phyloP scores from a whole-genome alignment of 345 rosid genomes.

The Populus pruinosa region DNA sequence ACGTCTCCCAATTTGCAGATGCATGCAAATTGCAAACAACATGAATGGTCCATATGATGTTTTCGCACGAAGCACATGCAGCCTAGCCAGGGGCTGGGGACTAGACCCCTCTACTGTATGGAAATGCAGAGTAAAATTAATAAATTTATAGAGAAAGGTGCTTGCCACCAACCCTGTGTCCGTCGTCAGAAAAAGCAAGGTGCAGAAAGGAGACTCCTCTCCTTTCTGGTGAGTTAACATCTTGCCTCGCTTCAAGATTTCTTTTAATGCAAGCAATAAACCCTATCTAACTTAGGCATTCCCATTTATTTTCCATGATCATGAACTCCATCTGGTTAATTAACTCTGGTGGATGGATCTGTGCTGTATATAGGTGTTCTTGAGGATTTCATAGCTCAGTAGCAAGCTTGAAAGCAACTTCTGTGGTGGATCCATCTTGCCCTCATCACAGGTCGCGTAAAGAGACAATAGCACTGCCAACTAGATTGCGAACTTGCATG shows the following conservation, averaged over 20 bases:
- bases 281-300: slow-evolving; percentile 12
- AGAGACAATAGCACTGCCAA: not conserved
- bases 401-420: not conserved
- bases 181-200: slow-evolving; percentile 2
- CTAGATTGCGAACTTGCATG: not conserved
- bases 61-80: too few relatives aligned
- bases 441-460: not conserved
- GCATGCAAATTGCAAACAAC: too few relatives aligned
- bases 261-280: slow-evolving; percentile 34
- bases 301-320: slow-evolving; percentile 4
- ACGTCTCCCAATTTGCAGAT: too few relatives aligned
- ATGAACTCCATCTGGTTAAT: not conserved
- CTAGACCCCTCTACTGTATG: too few relatives aligned
- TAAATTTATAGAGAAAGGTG: slow-evolving; percentile 5
- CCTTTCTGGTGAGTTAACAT: slow-evolving; percentile 5
- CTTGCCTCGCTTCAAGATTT: slow-evolving; percentile 4
- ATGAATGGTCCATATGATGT: too few relatives aligned
- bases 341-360: not conserved
- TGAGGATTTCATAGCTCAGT: not conserved
- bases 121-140: too few relatives aligned
- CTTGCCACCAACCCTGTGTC: slow-evolving; percentile 17
- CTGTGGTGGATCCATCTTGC: not conserved
- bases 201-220: slow-evolving; percentile 23
- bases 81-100: too few relatives aligned
- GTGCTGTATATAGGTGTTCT: not conserved